Evolutionary conservation across 352 stramenopile species (phyloP), one percentile per base, ranked within the genome.

Genomic region (Globisporangium abappressorium): DNA sequence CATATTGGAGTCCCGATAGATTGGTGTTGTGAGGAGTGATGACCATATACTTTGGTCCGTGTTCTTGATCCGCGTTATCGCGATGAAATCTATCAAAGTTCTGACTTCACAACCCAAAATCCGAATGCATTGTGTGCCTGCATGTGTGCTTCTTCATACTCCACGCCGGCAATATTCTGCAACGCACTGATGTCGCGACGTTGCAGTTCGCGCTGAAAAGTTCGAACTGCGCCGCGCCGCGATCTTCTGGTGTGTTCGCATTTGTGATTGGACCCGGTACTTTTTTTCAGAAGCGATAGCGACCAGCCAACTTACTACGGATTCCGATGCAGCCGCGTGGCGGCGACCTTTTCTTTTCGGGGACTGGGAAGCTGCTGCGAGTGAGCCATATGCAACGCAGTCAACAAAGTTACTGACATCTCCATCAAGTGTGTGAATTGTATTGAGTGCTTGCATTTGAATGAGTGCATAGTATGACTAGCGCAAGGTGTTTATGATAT

Each of bases 31-130:
- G 69, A 81, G 82, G 82, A 77, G 70, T 91, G 87, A 95, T 87
- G 85, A 92, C 82, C 76, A 84, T 51, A 87, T 94, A 93, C 87
- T 94, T 95, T 95, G 87, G 87, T 95, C 87, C 87, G 87, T 95
- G 87, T 95, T 95, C 73, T 90, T 92, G 87, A 95, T 95, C 69
- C 86, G 85, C 85, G 83, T 95, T 66, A 93, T 95, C 83, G 85
- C 85, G 88, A 95, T 95, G 87, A 95, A 92, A 89, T 93, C 67
- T 72, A 74, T 76, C 87, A 95, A 95, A 94, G 87, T 86, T 73
- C 84, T 93, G 84, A 95, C 84, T 83, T 87, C 72, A 76, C 64
- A 24, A 57, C 49, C 46, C 49, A 24, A 24, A 22, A 51, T 49
- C 15, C 20, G 55, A 43, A 9, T 70, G 26, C 38, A 53, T 79